Evolutionary conservation across 257 asterid species (phyloP), one percentile per base, ranked within the genome.

Genomic region (Solanum phureja): DNA sequence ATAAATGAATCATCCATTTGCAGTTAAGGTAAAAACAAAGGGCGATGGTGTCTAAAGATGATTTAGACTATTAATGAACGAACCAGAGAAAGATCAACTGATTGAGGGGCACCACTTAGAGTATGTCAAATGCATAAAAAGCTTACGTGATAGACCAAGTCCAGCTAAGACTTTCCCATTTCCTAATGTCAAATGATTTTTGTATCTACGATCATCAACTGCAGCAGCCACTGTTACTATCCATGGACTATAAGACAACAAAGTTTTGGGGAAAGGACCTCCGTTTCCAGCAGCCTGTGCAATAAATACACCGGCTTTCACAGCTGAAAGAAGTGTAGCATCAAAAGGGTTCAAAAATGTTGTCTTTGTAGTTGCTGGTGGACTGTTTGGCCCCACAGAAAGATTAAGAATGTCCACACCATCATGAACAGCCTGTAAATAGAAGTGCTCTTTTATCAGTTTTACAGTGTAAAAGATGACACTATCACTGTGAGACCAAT

Each of bases 281-380:
- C 99, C 99, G 87, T 97, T 97, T 87, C 99, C 99, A 89, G 98
- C 99, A 74, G 99, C 99, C 89, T 97, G 99, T 87, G 87, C 98
- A 83, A 97, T 98, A 92, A 97, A 97, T 62, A 97, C 95, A 83
- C 99, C 99, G 52, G 99, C 99, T 92, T 95, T 96, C 69, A 95
- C 99, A 31, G 99, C 99, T 52, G 98, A 91, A 88, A 97, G 99
- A 89, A 97, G 98, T 38, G 99, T 93, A 42, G 95, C 96, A 89
- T 97, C 99, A 83, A 97, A 97, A 82, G 99, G 99, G 89, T 97
- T 97, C 87, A 97, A 91, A 89, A 93, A 97, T 35, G 99, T 97
- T 86, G 98, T 97, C 91, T 94, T 97, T 40, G 99, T 96, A 75
- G 97, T 90, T 82, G 98, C 94, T 35, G 98, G 98, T 64, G 99